These are phyloP conservation scores for Corymbia citriodora DNA, from an alignment of 441 rosid genomes.

Conservation along the genomic window DNA sequence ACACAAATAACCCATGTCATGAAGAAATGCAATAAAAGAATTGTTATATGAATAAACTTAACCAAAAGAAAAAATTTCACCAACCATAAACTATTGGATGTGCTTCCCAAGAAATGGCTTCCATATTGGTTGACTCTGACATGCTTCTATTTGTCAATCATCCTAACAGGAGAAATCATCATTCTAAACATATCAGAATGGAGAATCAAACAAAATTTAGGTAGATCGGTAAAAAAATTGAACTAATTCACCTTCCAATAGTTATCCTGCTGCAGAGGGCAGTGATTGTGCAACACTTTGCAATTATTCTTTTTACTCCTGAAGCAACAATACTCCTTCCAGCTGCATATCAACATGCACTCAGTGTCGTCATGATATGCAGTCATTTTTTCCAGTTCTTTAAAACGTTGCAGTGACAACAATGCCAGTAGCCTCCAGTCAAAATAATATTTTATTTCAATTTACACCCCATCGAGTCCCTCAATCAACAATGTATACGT, in stretches of 20 bases:
- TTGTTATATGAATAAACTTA: not conserved
- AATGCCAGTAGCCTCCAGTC: not conserved
- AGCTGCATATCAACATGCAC: not conserved
- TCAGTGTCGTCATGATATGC: not conserved
- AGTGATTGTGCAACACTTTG: not conserved
- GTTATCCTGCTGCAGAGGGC: not conserved
- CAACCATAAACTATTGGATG: not conserved
- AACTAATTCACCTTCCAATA: not conserved
- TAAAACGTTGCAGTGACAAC: not conserved
- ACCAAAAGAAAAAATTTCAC: not conserved
- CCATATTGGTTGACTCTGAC: not conserved
- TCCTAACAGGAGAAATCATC: not conserved
- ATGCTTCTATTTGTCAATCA: not conserved
- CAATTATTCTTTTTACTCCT: not conserved
- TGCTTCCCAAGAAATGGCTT: not conserved
- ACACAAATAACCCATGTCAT: not conserved
- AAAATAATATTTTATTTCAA: not conserved
- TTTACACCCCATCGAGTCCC: conserved; percentile 44
- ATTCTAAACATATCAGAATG: not conserved
- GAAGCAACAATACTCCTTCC: not conserved
- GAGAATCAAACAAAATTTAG: not conserved
- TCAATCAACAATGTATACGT: conserved; percentile 53
- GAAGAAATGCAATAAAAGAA: not conserved
- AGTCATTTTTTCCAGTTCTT: not conserved
- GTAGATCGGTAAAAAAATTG: not conserved